Percentiles rank a stretch among this genome's conserved stretches.
Evolutionary conservation across 495 filamentous ascomycete genomes (phyloP).

Genomic region (Aspergillus indologenus): DNA sequence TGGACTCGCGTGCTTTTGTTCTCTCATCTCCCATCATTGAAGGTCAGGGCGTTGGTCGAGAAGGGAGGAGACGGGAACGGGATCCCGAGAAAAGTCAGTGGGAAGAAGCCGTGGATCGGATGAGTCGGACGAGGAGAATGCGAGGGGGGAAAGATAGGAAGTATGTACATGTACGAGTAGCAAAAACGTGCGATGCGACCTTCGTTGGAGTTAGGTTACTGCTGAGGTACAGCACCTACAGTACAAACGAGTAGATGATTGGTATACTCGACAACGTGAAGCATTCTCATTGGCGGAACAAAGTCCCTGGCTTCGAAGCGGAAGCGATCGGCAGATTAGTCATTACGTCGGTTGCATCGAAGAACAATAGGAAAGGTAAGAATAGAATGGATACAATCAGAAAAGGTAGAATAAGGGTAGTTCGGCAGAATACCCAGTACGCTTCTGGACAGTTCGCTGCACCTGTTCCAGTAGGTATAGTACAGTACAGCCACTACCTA

Average conservation of each 20-base stretch:
- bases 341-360: not conserved
- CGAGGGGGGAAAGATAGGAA: no score
- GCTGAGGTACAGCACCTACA: no score
- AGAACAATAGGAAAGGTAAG: not conserved
- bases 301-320: not conserved
- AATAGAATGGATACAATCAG: not conserved
- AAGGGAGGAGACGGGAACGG: not conserved
- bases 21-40: no score
- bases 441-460: no score
- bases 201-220: no score
- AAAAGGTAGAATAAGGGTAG: no score
- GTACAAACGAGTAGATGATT: no score
- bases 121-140: not conserved
- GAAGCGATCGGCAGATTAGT: not conserved
- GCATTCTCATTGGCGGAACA: not conserved
- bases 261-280: not conserved
- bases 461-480: no score
- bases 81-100: not conserved
- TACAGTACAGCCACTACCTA: no score
- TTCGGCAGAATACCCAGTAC: no score
- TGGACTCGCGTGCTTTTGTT: not conserved
- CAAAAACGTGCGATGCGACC: no score
- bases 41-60: not conserved
- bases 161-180: no score
- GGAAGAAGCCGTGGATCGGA: not conserved